phyloP scores from a whole-genome alignment of 352 stramenopile genomes.

The Phytophthora colocasiae region DNA sequence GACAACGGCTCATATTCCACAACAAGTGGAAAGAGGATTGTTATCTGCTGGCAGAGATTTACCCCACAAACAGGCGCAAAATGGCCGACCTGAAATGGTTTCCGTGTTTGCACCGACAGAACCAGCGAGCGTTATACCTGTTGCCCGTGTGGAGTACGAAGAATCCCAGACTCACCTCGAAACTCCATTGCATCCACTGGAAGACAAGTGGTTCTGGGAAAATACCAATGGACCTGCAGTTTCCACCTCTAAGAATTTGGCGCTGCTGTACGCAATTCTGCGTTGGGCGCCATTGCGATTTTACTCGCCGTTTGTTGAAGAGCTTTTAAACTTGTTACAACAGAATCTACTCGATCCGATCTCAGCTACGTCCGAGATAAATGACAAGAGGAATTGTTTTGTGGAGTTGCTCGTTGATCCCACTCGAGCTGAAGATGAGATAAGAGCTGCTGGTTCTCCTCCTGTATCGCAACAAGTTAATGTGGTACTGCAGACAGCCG shows the following conservation, averaged over 20 bases:
- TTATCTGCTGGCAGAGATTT: background rate
- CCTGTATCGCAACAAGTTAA: conserved; percentile 39
- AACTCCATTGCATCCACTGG: conserved; percentile 21
- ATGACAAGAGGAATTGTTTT: conserved; percentile 55
- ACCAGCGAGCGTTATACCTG: conserved; percentile 15
- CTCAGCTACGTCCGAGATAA: conserved; percentile 5
- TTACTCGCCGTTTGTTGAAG: conserved; percentile 54
- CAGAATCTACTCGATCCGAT: conserved; percentile 44
- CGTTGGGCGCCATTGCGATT: conserved; percentile 55
- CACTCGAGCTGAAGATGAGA: conserved; percentile 17
- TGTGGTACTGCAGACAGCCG: conserved; percentile 50
- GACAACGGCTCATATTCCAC: background rate
- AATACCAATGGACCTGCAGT: conserved; percentile 45
- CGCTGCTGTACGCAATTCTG: conserved; percentile 58
- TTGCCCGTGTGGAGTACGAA: conserved; percentile 3
- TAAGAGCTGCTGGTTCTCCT: background rate
- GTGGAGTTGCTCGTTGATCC: conserved; percentile 53
- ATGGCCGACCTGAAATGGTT: too few species aligned
- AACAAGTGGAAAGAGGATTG: conserved; percentile 9
- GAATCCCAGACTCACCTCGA: background rate
- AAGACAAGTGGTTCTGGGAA: conserved; percentile 66
- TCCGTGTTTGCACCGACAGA: background rate
- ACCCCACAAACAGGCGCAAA: background rate
- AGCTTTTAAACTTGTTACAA: conserved; percentile 55
- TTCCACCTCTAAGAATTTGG: conserved; percentile 65